Conservation (phyloP, 2,329 filamentous ascomycete genomes). For the Epichloe amarillans region DNA sequence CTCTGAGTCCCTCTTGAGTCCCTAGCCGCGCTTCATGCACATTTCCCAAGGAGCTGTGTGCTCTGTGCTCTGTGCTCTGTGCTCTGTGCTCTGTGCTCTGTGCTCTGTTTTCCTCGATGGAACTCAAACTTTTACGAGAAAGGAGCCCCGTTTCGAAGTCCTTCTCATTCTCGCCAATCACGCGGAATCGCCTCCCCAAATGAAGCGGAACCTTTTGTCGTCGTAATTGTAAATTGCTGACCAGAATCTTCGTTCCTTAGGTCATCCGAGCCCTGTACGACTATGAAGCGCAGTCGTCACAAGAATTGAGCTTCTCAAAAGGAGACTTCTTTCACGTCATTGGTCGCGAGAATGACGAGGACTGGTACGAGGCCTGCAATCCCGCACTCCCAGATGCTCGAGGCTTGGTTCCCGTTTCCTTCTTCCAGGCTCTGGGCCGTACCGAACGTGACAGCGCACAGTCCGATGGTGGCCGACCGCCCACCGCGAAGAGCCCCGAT, state of each 20-base stretch:
- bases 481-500: constrained; percentile 47
- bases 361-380: constrained; percentile 99
- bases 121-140: too few relatives aligned
- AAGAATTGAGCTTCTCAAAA: constrained; percentile 81
- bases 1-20: not conserved
- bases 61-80: too few relatives aligned
- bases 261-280: constrained; percentile 96
- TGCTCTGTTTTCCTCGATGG: too few relatives aligned
- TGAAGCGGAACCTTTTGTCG: not conserved
- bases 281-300: constrained; percentile 62
- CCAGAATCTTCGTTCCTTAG: constrained; percentile 29
- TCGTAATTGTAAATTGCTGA: not conserved
- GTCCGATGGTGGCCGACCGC: constrained; percentile 41
- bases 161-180: too few relatives aligned
- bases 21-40: not conserved
- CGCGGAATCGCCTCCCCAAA: too few relatives aligned
- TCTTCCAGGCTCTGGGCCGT: constrained; percentile 85
- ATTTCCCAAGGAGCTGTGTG: too few relatives aligned
- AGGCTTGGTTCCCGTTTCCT: constrained; percentile 84
- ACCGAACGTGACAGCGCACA: constrained; percentile 79
- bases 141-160: too few relatives aligned
- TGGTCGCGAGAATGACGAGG: constrained; percentile 79
- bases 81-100: too few relatives aligned
- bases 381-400: constrained; percentile 74
- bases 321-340: constrained; percentile 99